phyloP scores from a whole-genome alignment of 2,329 filamentous ascomycete genomes.

The Trichoderma simmonsii region DNA sequence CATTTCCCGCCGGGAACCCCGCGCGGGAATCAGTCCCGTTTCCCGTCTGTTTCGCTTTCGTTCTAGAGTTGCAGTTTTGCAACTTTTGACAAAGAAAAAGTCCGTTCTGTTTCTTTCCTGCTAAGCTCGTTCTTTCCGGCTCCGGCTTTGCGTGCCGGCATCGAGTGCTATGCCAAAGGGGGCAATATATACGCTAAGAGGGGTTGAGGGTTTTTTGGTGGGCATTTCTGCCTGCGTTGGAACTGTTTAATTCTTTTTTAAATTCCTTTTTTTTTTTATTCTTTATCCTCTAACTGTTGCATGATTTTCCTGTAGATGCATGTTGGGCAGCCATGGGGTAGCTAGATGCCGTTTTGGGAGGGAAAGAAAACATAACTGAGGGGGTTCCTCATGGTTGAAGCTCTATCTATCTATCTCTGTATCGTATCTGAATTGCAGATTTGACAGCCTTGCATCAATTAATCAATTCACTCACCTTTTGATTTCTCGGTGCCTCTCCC shows the following conservation, averaged over 20 bases:
- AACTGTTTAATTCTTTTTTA: not conserved
- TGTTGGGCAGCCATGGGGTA: slow-evolving; percentile 3
- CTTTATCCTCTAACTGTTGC: not conserved
- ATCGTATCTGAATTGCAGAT: not conserved
- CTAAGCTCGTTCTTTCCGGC: not conserved
- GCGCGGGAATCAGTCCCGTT: not conserved
- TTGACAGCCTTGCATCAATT: not conserved
- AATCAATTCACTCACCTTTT: not conserved
- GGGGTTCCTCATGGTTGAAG: not conserved
- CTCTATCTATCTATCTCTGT: not conserved
- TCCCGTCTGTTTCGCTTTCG: not conserved
- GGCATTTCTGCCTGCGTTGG: not conserved
- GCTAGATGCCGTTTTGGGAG: not conserved
- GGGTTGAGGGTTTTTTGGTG: not conserved
- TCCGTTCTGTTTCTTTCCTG: not conserved
- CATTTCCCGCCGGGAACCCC: not conserved
- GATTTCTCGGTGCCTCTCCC: not conserved
- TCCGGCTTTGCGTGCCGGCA: not conserved
- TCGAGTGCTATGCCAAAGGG: not conserved
- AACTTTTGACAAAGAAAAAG: not conserved
- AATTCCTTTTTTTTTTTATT: not conserved
- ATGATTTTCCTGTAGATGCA: not conserved
- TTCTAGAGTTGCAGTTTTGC: not conserved
- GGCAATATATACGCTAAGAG: not conserved
- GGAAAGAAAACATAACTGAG: not conserved